Conservation (phyloP, 805 yeast genomes). For the Wickerhamiella musiphila region DNA sequence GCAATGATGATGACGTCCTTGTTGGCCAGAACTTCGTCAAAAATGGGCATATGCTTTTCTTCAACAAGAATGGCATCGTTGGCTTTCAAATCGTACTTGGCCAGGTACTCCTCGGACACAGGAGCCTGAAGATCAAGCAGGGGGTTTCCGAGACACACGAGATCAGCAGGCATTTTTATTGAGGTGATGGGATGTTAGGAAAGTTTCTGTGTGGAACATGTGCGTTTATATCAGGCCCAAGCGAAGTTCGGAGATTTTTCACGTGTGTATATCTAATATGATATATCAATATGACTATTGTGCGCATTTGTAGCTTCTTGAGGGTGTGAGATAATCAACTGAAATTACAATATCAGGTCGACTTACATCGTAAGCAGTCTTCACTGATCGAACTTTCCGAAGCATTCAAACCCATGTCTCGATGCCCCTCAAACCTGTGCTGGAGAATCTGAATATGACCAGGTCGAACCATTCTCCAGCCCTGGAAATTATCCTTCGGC, state of each 20-base stretch:
- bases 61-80: conserved; percentile 87
- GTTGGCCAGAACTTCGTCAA: conserved; percentile 51
- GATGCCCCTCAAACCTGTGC: too few species aligned
- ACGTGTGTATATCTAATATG: neutral
- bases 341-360: too few species aligned
- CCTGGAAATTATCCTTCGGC: too few species aligned
- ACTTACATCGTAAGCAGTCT: too few species aligned
- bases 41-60: conserved; percentile 72
- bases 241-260: neutral
- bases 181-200: neutral
- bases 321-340: too few species aligned
- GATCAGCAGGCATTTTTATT: conserved; percentile 28
- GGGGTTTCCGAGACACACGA: conserved; percentile 86
- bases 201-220: neutral
- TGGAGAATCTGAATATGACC: too few species aligned
- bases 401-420: too few species aligned
- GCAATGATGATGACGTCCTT: conserved; percentile 60
- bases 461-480: too few species aligned
- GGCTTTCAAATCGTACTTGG: conserved; percentile 68
- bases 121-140: conserved; percentile 73
- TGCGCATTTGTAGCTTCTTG: neutral
- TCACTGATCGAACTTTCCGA: too few species aligned
- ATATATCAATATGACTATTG: neutral
- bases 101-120: conserved; percentile 44
- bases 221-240: neutral